A percentile compares a stretch with the other conserved stretches of the same genome.
Evolutionary conservation across 495 filamentous ascomycete species (phyloP).

Genomic region (Penicillium antarcticum): DNA sequence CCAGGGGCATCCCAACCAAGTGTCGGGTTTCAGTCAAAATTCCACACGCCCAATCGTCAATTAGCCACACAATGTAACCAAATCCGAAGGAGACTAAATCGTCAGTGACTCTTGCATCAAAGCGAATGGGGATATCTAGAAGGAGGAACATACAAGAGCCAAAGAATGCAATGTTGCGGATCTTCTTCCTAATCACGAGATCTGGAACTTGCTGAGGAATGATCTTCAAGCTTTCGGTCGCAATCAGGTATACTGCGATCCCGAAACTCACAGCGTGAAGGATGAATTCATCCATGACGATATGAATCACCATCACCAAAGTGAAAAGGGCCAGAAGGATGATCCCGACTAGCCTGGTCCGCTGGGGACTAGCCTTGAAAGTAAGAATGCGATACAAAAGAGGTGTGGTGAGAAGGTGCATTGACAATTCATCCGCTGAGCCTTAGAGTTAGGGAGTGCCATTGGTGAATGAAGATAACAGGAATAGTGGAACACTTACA

Average conservation of each 20-base stretch:
- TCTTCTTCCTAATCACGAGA: slow-evolving; percentile 8
- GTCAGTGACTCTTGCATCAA: neutral
- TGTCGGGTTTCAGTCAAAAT: slow-evolving; percentile 11
- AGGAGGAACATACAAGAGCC: slow-evolving; percentile 20
- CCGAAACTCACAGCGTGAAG: slow-evolving; percentile 26
- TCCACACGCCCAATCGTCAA: slow-evolving; percentile 24
- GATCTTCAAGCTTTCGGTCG: slow-evolving; percentile 16
- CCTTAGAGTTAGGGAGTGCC: neutral
- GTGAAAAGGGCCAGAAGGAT: slow-evolving; percentile 18
- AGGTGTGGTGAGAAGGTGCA: slow-evolving; percentile 34
- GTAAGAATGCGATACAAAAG: slow-evolving; percentile 29
- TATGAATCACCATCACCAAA: slow-evolving; percentile 29
- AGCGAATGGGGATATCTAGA: neutral
- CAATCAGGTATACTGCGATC: slow-evolving; percentile 22
- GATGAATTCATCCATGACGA: slow-evolving; percentile 32
- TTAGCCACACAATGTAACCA: slow-evolving; percentile 29
- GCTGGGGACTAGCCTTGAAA: slow-evolving; percentile 17
- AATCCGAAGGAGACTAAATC: slow-evolving; percentile 24
- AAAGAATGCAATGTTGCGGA: slow-evolving; percentile 16
- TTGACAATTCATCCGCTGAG: slow-evolving; percentile 30
- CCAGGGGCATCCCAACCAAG: slow-evolving; percentile 23
- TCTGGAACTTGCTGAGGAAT: slow-evolving; percentile 18
- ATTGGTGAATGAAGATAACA: neutral
- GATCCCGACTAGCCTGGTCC: slow-evolving; percentile 12
- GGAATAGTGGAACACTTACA: slow-evolving; percentile 11